Base-by-base conservation (phyloP, 1,284 basidiomycete species). In the Ganoderma resinaceum region DNA sequence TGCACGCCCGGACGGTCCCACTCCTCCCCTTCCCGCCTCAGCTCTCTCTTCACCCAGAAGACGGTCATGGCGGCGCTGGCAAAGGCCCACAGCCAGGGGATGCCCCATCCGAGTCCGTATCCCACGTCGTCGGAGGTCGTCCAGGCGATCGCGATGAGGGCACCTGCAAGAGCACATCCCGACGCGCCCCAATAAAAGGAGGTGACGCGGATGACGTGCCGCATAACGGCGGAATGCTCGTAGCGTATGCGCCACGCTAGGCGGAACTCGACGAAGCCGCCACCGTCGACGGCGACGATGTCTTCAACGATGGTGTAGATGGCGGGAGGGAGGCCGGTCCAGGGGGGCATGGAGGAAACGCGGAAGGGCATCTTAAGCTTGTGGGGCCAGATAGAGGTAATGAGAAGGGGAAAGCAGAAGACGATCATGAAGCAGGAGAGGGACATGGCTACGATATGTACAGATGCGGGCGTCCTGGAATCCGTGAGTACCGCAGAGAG, bases 221-320 rank as follows among this genome's bases (percentile, higher is more conserved):
- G 76, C 71, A 79, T 78, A 58, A 77, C 69, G 33, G 69, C 64
- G 26, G 76, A 77, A 49, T 75, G 72, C 60, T 79, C 78, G 74
- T 79, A 80, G 33, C 78, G 76, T 61, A 75, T 75, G 16, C 77
- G 74, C 78, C 78, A 80, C 3, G 78, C 78, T 65, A 78, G 75
- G 8, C 78, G 77, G 71, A 79, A 80, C 66, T 76, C 76, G 66
- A 76, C 75, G 58, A 77, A 74, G 55, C 78, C 79, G 26, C 78
- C 76, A 37, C 78, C 78, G 65, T 80, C 79, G 60, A 80, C 78
- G 57, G 78, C 76, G 60, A 79, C 71, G 69, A 79, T 63, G 69
- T 79, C 79, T 67, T 80, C 78, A 46, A 78, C 77, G 64, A 77
- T 72, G 55, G 76, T 78, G 74, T 77, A 79, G 3, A 76, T 76